Evolutionary conservation across 495 filamentous ascomycete species (phyloP).

Genomic region (Penicillium silybi): DNA sequence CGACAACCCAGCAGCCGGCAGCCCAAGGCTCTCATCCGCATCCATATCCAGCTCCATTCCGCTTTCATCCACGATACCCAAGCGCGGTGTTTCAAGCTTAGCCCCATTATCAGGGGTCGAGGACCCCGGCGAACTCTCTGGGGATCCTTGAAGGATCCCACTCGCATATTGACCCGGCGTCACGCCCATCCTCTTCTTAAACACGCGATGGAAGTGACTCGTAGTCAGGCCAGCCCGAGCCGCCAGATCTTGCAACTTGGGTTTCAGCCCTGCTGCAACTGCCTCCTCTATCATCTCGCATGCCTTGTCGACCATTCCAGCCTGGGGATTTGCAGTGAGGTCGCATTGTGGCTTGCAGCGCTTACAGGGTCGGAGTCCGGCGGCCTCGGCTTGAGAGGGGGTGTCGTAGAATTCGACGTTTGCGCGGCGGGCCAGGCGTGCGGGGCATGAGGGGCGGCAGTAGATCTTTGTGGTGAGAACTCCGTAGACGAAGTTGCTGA

Average conservation of each 20-base stretch:
- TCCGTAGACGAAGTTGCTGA: slow-evolving; percentile 55
- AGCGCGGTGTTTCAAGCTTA: slow-evolving; percentile 9
- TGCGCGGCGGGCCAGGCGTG: slow-evolving; percentile 57
- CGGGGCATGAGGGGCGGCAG: slow-evolving; percentile 58
- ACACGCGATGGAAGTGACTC: slow-evolving; percentile 61
- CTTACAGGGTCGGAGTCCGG: slow-evolving; percentile 61
- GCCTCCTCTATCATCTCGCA: slow-evolving; percentile 31
- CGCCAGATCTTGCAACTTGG: slow-evolving; percentile 50
- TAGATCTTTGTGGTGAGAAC: slow-evolving; percentile 62
- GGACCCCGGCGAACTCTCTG: slow-evolving; percentile 2
- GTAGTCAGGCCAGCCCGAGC: slow-evolving; percentile 51
- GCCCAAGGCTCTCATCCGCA: slow-evolving; percentile 2
- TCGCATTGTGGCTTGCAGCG: slow-evolving; percentile 54
- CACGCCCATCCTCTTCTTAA: slow-evolving; percentile 55
- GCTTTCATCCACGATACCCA: slow-evolving; percentile 3
- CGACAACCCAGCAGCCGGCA: slow-evolving; percentile 7
- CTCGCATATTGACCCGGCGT: slow-evolving; percentile 55
- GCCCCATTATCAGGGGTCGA: slow-evolving; percentile 7
- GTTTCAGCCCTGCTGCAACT: slow-evolving; percentile 29
- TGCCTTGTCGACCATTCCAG: slow-evolving; percentile 41
- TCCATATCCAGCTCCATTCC: slow-evolving; percentile 13
- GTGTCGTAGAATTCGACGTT: slow-evolving; percentile 58
- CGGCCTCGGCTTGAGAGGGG: slow-evolving; percentile 49
- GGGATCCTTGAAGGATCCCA: slow-evolving; percentile 7
- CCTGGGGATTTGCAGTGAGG: slow-evolving; percentile 32